Base-by-base conservation (phyloP, 805 yeast species). In the Saccharomycopsis fermentans region DNA sequence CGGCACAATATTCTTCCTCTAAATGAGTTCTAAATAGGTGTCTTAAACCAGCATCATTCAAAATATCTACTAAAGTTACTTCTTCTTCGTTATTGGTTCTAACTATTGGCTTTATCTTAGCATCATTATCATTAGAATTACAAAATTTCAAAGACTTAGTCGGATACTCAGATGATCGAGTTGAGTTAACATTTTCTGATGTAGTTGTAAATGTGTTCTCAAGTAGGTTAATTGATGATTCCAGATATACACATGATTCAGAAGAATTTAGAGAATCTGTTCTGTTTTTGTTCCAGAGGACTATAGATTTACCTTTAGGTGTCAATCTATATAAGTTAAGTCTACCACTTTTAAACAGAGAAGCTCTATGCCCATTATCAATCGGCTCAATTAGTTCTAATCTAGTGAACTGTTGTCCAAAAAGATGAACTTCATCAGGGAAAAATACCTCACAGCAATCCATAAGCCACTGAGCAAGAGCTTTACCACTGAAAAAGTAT, bases 381-480 rank as follows among this genome's bases (percentile, higher is more conserved):
- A 65, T 73, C 0, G 83, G 80, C 19, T 71, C 70, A 26, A 86
- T 74, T 6, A 84, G 68, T 0, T 77, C 77, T 47, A 72, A 64
- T 54, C 74, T 76, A 39, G 80, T 62, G 59, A 87, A 77, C 12
- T 81, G 66, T 3, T 76, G 73, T 0, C 84, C 81, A 12, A 86
- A 70, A 24, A 77, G 77, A 0, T 73, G 66, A 0, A 89, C 86
- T 59, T 82, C 87, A 12, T 72, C 71, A 0, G 70, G 67, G 55
- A 76, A 76, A 63, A 83, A 68, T 0, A 84, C 74, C 65, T 88
- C 94, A 0, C 96, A 87, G 66, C 97, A 90, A 63, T 92, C 98
- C 81, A 86, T 77, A 6, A 92, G 66, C 96, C 96, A 92, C 66
- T 90, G 97, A 70, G 83, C 78, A 0, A 86, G 73, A 0, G 94